Percentiles rank a stretch among this genome's conserved stretches.
These are phyloP conservation scores for Tolypocladium cylindrosporum DNA, from an alignment of 2,329 filamentous ascomycete genomes.

Conservation along the genomic window DNA sequence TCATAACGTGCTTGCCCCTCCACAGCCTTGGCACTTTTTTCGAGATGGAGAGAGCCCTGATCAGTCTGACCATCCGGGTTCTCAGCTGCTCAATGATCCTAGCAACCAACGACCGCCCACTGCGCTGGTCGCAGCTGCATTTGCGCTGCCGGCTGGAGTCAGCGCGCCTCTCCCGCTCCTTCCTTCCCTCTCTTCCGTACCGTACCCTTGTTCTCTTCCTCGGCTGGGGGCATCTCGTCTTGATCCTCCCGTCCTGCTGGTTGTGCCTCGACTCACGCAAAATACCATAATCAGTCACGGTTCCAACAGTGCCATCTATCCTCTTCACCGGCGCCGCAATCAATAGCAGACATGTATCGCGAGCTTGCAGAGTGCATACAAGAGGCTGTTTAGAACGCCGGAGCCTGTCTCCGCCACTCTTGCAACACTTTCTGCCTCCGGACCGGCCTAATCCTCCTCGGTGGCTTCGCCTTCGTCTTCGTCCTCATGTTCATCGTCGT, in stretches of 20 bases:
- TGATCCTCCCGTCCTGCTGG: not conserved
- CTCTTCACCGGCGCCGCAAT: not conserved
- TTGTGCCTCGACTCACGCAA: not conserved
- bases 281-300: not conserved
- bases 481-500: not conserved
- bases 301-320: not conserved
- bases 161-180: not conserved
- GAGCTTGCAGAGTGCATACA: not conserved
- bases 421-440: not conserved
- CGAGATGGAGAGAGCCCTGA: not conserved
- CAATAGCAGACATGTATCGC: not conserved
- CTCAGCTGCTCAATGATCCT: not conserved
- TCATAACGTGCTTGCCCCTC: not conserved
- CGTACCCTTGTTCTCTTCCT: not conserved
- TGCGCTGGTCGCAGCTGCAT: not conserved
- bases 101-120: not conserved
- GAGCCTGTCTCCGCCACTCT: not conserved
- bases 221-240: not conserved
- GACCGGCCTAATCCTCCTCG: not conserved
- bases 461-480: not conserved
- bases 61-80: not conserved
- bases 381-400: not conserved
- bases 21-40: not conserved
- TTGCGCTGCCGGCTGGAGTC: not conserved
- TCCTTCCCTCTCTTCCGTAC: not conserved